Conservation (phyloP, 164 flowering plant genomes). For the Chloranthus sessilifolius region DNA sequence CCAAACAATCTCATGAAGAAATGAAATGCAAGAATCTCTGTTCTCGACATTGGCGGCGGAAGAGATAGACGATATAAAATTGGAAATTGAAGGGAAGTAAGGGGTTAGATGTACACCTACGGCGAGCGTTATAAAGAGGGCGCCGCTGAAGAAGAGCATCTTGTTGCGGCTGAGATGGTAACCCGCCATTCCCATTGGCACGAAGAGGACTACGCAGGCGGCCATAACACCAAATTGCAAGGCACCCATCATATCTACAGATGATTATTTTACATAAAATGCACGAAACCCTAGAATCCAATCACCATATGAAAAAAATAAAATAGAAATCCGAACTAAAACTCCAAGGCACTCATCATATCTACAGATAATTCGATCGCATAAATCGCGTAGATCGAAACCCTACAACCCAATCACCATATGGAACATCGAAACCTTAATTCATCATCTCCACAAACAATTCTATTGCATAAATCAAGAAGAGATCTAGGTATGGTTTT, state of each 20-base stretch:
- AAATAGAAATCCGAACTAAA: too few species aligned
- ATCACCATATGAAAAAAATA: too few species aligned
- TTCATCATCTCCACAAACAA: too few species aligned
- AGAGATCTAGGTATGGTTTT: too few species aligned
- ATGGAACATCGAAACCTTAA: too few species aligned
- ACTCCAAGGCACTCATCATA: too few species aligned
- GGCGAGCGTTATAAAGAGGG: slow-evolving; percentile 81
- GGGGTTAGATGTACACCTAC: slow-evolving; percentile 88
- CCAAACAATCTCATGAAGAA: slow-evolving; percentile 59
- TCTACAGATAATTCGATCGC: too few species aligned
- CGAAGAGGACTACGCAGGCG: slow-evolving; percentile 74
- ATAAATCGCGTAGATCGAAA: too few species aligned
- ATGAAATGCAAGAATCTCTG: slow-evolving; percentile 56
- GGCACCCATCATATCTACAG: slow-evolving; percentile 20
- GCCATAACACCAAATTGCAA: slow-evolving; percentile 67
- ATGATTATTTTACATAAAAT: neutral
- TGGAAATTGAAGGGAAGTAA: slow-evolving; percentile 58
- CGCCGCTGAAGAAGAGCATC: slow-evolving; percentile 88
- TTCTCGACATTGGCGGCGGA: slow-evolving; percentile 26
- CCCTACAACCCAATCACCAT: too few species aligned
- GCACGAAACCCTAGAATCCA: too few species aligned
- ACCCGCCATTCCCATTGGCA: slow-evolving; percentile 93
- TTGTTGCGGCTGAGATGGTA: slow-evolving; percentile 93
- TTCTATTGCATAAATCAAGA: too few species aligned
- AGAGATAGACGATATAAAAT: slow-evolving; percentile 33